phyloP scores from a whole-genome alignment of 345 rosid genomes.

The Kernera saxatilis region DNA sequence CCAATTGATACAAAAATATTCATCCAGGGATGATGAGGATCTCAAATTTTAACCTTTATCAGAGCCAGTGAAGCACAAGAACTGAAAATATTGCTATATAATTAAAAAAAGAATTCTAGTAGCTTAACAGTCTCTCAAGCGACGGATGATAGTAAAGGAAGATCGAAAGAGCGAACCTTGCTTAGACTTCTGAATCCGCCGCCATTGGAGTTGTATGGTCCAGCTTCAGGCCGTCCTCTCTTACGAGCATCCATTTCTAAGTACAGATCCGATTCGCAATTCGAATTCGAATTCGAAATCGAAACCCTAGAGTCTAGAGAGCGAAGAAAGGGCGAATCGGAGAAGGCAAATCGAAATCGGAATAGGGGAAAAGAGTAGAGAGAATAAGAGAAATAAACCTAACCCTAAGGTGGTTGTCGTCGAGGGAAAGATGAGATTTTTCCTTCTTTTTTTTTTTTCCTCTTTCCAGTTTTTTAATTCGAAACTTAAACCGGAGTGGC shows the following conservation, averaged over 20 bases:
- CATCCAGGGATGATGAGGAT: not conserved
- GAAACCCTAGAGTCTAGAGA: not conserved
- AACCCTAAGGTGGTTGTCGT: conserved; percentile 30
- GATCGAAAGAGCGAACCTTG: conserved; percentile 39
- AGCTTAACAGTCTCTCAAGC: conserved; percentile 1
- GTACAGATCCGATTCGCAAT: conserved; percentile 18
- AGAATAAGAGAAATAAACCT: conserved; percentile 13
- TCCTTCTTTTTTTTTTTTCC: not conserved
- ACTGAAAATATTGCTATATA: not conserved
- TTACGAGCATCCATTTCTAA: conserved; percentile 59
- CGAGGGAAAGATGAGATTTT: conserved; percentile 19
- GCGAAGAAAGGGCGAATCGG: conserved; percentile 11
- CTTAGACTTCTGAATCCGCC: conserved; percentile 54
- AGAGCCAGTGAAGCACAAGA: not conserved
- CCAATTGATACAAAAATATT: not conserved
- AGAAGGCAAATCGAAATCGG: conserved; percentile 18
- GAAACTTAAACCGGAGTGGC: conserved; percentile 16
- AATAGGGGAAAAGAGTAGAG: not conserved
- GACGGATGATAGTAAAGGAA: not conserved
- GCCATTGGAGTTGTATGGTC: conserved; percentile 54
- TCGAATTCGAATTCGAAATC: no score
- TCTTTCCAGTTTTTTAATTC: not conserved
- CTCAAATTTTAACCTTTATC: not conserved
- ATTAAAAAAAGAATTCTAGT: not conserved
- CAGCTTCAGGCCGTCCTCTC: conserved; percentile 60